Conservation (phyloP, 192 early-diverging fungal species). For the Thamnidium elegans region DNA sequence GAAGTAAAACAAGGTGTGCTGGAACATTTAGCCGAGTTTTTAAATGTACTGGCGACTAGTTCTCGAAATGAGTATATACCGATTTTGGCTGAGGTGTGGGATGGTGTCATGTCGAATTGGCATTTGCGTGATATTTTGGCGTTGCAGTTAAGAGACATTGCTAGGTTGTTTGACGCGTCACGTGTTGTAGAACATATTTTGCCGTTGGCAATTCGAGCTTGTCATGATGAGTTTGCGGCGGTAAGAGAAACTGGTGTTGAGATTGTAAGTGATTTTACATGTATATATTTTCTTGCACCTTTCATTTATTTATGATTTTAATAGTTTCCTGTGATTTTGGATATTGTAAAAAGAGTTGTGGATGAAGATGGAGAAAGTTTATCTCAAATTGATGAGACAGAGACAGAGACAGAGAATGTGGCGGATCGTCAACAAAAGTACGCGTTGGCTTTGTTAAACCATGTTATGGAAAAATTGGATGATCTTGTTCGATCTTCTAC, state of each 20-base stretch:
- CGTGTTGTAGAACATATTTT: slow-evolving; percentile 63
- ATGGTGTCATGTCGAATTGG: slow-evolving; percentile 69
- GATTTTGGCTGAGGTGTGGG: slow-evolving; percentile 62
- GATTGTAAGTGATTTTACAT: slow-evolving; percentile 32
- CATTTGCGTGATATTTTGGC: slow-evolving; percentile 69
- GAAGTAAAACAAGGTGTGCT: slow-evolving; percentile 73
- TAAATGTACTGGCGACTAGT: slow-evolving; percentile 56
- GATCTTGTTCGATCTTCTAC: slow-evolving; percentile 45
- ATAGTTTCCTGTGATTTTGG: slow-evolving; percentile 44
- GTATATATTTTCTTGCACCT: too few species aligned
- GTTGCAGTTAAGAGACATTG: slow-evolving; percentile 60
- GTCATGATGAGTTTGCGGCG: slow-evolving; percentile 50
- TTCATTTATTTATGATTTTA: not conserved
- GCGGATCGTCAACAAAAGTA: slow-evolving; percentile 23
- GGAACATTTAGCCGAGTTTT: slow-evolving; percentile 61
- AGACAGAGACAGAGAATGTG: slow-evolving; percentile 35
- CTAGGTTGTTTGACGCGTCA: slow-evolving; percentile 55
- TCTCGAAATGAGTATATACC: slow-evolving; percentile 66
- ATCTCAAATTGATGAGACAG: slow-evolving; percentile 27
- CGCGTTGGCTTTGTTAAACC: slow-evolving; percentile 26
- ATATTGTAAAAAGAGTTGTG: slow-evolving; percentile 36
- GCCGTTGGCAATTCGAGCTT: slow-evolving; percentile 59
- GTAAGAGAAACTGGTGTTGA: slow-evolving; percentile 53
- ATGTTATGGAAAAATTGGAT: slow-evolving; percentile 41
- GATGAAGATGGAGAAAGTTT: slow-evolving; percentile 31